A percentile compares a stretch with the other conserved stretches of the same genome.
Evolutionary conservation across 306 rosid genomes (phyloP).

Genomic region (Gastrolobium bilobum): DNA sequence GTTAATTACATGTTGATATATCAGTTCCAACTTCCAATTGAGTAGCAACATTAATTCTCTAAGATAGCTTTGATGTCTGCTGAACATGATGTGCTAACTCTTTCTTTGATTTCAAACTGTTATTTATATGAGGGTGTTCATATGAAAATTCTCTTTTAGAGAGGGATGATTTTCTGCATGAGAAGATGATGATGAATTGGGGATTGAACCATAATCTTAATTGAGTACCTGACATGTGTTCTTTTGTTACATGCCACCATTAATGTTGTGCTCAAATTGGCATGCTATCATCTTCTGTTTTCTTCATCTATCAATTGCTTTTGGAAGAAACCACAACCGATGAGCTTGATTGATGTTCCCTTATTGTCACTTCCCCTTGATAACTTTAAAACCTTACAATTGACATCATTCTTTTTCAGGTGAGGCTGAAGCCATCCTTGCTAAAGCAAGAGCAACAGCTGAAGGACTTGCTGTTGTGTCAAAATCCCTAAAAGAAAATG

Average conservation of each 20-base stretch:
- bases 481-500: constrained; percentile 72
- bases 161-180: constrained; percentile 22
- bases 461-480: constrained; percentile 82
- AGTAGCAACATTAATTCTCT: constrained; percentile 28
- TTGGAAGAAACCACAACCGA: constrained; percentile 19
- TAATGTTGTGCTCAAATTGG: constrained; percentile 33
- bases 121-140: constrained; percentile 17
- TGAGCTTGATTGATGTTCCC: constrained; percentile 45
- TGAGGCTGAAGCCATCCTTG: constrained; percentile 96
- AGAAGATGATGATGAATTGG: constrained; percentile 33
- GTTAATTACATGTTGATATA: constrained; percentile 50
- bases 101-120: constrained; percentile 18
- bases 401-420: constrained; percentile 60
- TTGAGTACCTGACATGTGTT: constrained; percentile 32
- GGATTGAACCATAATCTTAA: constrained; percentile 17
- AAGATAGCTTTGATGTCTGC: constrained; percentile 34
- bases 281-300: constrained; percentile 36
- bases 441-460: constrained; percentile 92
- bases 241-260: constrained; percentile 7
- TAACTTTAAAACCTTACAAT: constrained; percentile 42
- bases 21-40: constrained; percentile 34
- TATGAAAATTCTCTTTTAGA: constrained; percentile 20
- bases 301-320: constrained; percentile 26
- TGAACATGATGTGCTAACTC: constrained; percentile 37
- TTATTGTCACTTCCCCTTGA: constrained; percentile 32